phyloP scores from a whole-genome alignment of 106 monocot species.

The Dioscorea alata region DNA sequence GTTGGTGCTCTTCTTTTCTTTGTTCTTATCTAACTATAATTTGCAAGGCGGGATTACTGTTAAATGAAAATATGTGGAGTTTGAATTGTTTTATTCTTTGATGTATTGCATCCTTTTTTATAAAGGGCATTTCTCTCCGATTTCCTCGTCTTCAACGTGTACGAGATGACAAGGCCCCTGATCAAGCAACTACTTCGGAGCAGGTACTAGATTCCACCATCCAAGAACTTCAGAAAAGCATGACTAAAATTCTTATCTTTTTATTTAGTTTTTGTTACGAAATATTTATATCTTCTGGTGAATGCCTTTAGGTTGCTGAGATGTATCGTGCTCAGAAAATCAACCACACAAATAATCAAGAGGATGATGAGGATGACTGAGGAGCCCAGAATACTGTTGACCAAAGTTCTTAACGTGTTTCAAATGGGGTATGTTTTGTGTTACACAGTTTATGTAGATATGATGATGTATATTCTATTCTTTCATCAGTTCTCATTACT shows the following conservation, averaged over 20 bases:
- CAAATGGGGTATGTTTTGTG: too few relatives aligned
- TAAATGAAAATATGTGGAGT: too few relatives aligned
- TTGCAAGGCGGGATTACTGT: too few relatives aligned
- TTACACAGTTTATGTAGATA: too few relatives aligned
- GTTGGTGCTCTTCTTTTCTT: too few relatives aligned
- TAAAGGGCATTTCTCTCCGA: slow-evolving; percentile 92
- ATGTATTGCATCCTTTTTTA: neutral
- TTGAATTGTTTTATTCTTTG: too few relatives aligned
- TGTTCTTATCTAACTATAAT: too few relatives aligned
- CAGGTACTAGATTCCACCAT: slow-evolving; percentile 36
- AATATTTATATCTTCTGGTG: neutral
- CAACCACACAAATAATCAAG: slow-evolving; percentile 55
- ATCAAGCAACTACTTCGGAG: slow-evolving; percentile 85
- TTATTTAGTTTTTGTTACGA: neutral
- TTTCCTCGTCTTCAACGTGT: slow-evolving; percentile 82
- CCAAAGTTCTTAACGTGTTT: neutral
- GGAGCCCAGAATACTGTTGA: neutral
- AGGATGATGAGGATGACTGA: slow-evolving; percentile 71
- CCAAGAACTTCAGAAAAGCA: neutral
- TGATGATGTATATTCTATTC: too few relatives aligned
- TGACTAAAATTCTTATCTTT: neutral
- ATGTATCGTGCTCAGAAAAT: slow-evolving; percentile 94
- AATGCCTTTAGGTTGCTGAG: slow-evolving; percentile 71
- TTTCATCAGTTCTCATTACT: too few relatives aligned
- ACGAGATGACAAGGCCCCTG: slow-evolving; percentile 87